Evolutionary conservation across 225 moss, liverwort and hornwort species (phyloP).

Genomic region (Climacium dendroides): DNA sequence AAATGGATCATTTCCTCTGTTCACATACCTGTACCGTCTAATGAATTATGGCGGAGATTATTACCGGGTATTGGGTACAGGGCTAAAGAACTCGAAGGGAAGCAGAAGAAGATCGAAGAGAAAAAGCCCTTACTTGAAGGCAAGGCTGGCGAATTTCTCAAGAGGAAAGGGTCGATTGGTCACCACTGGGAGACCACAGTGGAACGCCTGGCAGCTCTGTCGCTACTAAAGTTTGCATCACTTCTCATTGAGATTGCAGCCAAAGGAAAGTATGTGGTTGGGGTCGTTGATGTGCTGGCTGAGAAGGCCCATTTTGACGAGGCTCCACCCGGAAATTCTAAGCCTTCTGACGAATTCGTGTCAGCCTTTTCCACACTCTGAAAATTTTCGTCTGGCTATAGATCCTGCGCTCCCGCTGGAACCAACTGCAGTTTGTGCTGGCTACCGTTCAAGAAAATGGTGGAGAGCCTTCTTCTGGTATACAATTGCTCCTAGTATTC

Average conservation of each 20-base stretch:
- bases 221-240: constrained; percentile 83
- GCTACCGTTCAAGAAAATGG: background rate
- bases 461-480: background rate
- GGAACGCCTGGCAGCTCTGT: constrained; percentile 66
- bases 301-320: constrained; percentile 47
- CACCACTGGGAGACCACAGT: constrained; percentile 46
- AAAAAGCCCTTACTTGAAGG: constrained; percentile 28
- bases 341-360: constrained; percentile 30
- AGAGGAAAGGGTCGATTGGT: constrained; percentile 30
- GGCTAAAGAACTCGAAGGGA: background rate
- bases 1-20: background rate
- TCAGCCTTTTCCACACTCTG: constrained; percentile 19
- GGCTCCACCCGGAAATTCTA: background rate
- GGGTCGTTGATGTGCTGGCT: constrained; percentile 56
- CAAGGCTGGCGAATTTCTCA: constrained; percentile 24
- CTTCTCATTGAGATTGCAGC: constrained; percentile 80
- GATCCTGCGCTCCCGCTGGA: background rate
- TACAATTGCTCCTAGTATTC: background rate
- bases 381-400: background rate
- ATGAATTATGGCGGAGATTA: background rate
- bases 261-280: constrained; percentile 60
- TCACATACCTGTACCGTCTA: background rate
- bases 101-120: constrained; percentile 1
- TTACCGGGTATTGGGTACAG: background rate
- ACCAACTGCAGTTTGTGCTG: background rate